Percentiles rank a stretch among this genome's conserved stretches.
These are phyloP conservation scores for Cryptococcus sp. DNA, from an alignment of 1,284 basidiomycete species.

Conservation along the genomic window DNA sequence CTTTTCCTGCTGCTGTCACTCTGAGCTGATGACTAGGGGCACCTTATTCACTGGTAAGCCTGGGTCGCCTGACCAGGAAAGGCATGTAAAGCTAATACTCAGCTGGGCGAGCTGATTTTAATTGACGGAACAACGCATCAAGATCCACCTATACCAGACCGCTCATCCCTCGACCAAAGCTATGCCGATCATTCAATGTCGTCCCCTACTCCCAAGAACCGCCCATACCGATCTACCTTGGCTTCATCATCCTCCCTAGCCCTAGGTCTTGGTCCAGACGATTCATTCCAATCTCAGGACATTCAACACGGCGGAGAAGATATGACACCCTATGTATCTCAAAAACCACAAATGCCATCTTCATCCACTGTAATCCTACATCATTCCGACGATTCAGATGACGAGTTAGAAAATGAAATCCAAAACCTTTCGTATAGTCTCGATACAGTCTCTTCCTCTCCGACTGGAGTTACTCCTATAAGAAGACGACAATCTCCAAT, in stretches of 20 bases:
- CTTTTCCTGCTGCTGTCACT: not conserved
- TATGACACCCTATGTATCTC: not conserved
- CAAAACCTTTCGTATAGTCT: not conserved
- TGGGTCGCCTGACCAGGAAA: too few species aligned
- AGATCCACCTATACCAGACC: too few species aligned
- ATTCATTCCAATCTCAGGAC: not conserved
- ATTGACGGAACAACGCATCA: constrained; percentile 31
- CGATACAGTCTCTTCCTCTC: not conserved
- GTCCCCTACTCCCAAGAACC: not conserved
- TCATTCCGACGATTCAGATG: constrained; percentile 29
- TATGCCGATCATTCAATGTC: too few species aligned
- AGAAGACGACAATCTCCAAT: too few species aligned
- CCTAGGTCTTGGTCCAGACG: not conserved
- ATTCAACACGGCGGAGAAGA: not conserved
- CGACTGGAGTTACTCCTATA: not conserved
- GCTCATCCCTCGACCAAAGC: too few species aligned
- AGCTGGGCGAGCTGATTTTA: constrained; percentile 48
- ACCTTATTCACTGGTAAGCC: constrained; percentile 48
- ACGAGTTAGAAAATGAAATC: not conserved
- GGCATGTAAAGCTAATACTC: too few species aligned
- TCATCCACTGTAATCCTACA: constrained; percentile 35
- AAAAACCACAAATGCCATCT: constrained; percentile 3
- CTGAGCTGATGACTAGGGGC: constrained; percentile 32
- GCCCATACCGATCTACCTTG: not conserved
- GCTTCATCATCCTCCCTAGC: not conserved